Conservation (phyloP, 345 rosid species). For the Mercurialis annua region DNA sequence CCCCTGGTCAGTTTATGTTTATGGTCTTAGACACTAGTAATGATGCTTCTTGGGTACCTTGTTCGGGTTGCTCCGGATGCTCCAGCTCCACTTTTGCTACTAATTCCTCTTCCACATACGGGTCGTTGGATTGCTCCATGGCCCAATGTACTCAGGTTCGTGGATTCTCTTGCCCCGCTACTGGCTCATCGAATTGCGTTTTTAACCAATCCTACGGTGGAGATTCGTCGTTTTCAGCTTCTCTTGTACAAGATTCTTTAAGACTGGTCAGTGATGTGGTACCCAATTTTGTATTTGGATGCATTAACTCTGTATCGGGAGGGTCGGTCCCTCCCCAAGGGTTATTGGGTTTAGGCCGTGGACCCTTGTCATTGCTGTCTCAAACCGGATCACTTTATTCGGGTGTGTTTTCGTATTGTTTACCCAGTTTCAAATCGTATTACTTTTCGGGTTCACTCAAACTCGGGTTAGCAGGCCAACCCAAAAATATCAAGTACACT, state of each 20-base stretch:
- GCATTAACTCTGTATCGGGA: conserved; percentile 52
- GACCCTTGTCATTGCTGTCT: conserved; percentile 62
- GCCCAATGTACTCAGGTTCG: conserved; percentile 62
- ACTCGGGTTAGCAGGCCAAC: conserved; percentile 70
- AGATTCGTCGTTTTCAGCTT: conserved; percentile 66
- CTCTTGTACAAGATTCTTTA: conserved; percentile 57
- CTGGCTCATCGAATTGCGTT: conserved; percentile 43
- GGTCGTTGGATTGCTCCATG: conserved; percentile 58
- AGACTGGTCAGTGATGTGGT: conserved; percentile 43
- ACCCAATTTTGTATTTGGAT: conserved; percentile 60
- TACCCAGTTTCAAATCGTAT: conserved; percentile 77
- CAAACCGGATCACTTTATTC: conserved; percentile 65
- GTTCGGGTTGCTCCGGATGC: conserved; percentile 69
- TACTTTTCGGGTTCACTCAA: conserved; percentile 84
- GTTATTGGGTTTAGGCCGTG: conserved; percentile 79
- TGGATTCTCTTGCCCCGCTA: conserved; percentile 65
- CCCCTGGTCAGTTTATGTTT: conserved; percentile 70
- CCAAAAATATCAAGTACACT: conserved; percentile 53
- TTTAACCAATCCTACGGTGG: conserved; percentile 90
- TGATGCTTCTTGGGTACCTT: conserved; percentile 74
- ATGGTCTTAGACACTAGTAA: conserved; percentile 85
- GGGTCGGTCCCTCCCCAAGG: conserved; percentile 76
- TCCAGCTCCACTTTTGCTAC: conserved; percentile 48
- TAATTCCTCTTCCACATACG: conserved; percentile 50
- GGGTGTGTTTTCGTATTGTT: conserved; percentile 72